Evolutionary conservation across 768 basidiomycete genomes (phyloP), one percentile per base, ranked within the genome.

Genomic region (Calvatia gigantea): DNA sequence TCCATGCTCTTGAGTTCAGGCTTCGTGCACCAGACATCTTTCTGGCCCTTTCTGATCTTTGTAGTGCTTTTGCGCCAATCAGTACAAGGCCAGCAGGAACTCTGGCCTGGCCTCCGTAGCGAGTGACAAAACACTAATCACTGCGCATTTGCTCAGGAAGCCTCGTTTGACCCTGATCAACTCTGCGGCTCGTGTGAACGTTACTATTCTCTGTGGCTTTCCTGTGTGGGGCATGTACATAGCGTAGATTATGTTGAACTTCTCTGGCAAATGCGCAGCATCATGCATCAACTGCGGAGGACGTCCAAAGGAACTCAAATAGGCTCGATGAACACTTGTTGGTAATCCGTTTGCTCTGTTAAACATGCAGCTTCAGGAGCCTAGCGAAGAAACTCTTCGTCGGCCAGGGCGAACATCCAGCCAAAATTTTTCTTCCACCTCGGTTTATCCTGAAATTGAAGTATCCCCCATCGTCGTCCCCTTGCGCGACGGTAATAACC

Each of bases 401-500:
- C 27, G 6, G 25, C 9, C 54, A 21, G 44, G 25, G 7, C 41
- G 23, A 12, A 45, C 14, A 17, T 48, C 35, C 12, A 32, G 49
- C 46, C 37, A 56, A 31, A n/a, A 37, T 11, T 11, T 45, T 25
- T 32, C 43, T 14, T 27, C 49, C 21, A 21, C 12, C 12, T n/a
- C 27, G 15, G n/a, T 35, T 15, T 2, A 15, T 37, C 25, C 32
- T 17, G 49, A 38, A 29, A 33, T 21, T 8, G 41, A 51, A 56
- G 56, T 42, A 41, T 60, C 23, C 52, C 63, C 39, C 37, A 59
- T 31, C 52, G 58, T 44, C 46, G 53, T 53, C 39, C 60, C 59
- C 38, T 29, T 56, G 38, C 15, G 12, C 25, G n/a, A 55, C 15
- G 8, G 51, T 32, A 33, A 38, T 15, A 23, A 2, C 28, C 17